Base-by-base conservation (phyloP, 1,284 basidiomycete genomes). In the Ustilago bromivora region DNA sequence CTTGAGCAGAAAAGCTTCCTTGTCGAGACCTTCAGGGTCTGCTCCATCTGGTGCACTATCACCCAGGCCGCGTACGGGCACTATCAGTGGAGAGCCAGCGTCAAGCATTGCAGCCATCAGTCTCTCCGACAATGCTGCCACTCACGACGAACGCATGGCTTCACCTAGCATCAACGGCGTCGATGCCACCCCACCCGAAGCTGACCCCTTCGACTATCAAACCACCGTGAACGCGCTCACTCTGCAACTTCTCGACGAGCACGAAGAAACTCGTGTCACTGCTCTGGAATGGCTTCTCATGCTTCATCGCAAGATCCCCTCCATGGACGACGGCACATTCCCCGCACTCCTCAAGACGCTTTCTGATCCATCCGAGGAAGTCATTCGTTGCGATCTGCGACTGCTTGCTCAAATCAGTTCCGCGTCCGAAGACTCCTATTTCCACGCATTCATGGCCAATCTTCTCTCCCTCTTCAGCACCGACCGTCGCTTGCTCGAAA, bases 201-300 rank as follows among this genome's bases (percentile, higher is more conserved):
- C 88, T n/a, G 94, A 97, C 84, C 89, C 90, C 1, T 94, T 99
- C 82, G 95, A 98, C 85, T 97, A 97, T 82, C 92, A 94, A 76
- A 90, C 91, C 23, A 98, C 95, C 0, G 95, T 99, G 61, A 94
- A 93, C 82, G 93, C 93, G 55, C 88, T 99, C 73, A 98, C 95
- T 1, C 88, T 97, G 60, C 95, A 98, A 82, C 95, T 99, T 84
- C 86, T 98, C 85, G 96, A 94, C 86, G 95, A 98, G 86, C 94
- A 95, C 84, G 96, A 97, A 82, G 95, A 98, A 85, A 98, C 97
- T 1, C 89, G 96, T 49, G 94, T 99, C 7, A 94, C 95, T 31
- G 95, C 96, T 4, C 88, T 99, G 77, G 95, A 97, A 87, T 99
- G 97, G 97, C 88, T 99, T 36, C 92, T 98, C 58, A 99, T 99